These are phyloP conservation scores for Zelonia costaricensis DNA, from an alignment of 208 protist species.

Conservation along the genomic window DNA sequence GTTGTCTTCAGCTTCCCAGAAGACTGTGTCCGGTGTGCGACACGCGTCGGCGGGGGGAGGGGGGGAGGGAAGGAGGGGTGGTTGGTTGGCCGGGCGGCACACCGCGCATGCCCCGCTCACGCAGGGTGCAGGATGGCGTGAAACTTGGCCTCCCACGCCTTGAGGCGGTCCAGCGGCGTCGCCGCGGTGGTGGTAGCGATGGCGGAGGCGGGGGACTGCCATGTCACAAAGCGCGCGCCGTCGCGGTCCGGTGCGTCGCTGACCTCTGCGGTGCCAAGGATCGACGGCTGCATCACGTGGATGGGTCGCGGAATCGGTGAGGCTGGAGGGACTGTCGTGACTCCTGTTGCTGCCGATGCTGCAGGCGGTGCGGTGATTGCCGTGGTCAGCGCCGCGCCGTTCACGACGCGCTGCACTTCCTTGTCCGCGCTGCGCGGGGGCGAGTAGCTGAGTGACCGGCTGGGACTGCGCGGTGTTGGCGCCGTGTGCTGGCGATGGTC, in stretches of 20 bases:
- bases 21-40: too few species aligned
- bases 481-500: not conserved
- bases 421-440: conserved; percentile 7
- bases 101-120: not conserved
- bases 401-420: not conserved
- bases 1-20: too few species aligned
- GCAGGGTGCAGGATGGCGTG: conserved; percentile 12
- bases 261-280: not conserved
- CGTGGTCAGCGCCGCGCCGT: not conserved
- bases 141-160: conserved; percentile 27
- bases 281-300: conserved; percentile 18
- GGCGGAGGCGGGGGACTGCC: not conserved
- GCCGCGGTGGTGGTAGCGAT: not conserved
- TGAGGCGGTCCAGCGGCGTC: not conserved
- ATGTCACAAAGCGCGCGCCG: not conserved
- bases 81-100: not conserved
- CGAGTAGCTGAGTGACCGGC: conserved; percentile 33
- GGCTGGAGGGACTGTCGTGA: too few species aligned
- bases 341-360: not conserved
- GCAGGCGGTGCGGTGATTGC: too few species aligned
- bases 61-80: not conserved
- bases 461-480: conserved; percentile 8
- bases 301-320: not conserved
- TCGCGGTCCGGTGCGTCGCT: not conserved
- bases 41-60: too few species aligned